phyloP scores from a whole-genome alignment of 768 basidiomycete genomes.

The Naganishia randhawae region DNA sequence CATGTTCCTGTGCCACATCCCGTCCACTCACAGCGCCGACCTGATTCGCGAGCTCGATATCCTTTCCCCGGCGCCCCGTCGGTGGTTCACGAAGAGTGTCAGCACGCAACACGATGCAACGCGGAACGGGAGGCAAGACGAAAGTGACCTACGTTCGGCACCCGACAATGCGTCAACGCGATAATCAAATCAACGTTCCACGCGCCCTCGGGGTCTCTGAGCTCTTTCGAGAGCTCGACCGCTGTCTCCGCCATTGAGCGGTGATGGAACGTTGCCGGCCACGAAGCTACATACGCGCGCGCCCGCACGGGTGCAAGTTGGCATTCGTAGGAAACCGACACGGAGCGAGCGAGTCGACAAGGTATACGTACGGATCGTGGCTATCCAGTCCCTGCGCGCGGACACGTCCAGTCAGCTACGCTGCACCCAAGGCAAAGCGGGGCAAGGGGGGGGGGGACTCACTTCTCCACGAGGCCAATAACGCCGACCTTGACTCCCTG shows the following conservation, averaged over 20 bases:
- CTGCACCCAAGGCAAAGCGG: not conserved
- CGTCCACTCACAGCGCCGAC: conserved; percentile 40
- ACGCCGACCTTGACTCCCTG: conserved; percentile 70
- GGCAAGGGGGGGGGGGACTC: conserved; percentile 50
- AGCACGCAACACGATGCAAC: not conserved
- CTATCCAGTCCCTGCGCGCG: conserved; percentile 66
- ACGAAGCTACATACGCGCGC: conserved; percentile 55
- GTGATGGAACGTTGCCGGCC: conserved; percentile 76
- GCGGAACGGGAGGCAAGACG: not conserved
- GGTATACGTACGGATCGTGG: conserved; percentile 59
- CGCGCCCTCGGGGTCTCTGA: conserved; percentile 68
- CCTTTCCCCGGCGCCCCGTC: too few species aligned
- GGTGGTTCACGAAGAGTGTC: not conserved
- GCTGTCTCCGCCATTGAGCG: conserved; percentile 70
- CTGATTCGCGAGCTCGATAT: conserved; percentile 46
- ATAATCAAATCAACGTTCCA: conserved; percentile 75
- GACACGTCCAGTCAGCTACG: not conserved
- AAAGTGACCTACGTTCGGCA: conserved; percentile 44
- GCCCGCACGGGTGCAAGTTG: not conserved
- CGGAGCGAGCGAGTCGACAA: too few species aligned
- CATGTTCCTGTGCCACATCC: conserved; percentile 63
- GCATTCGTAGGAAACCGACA: too few species aligned
- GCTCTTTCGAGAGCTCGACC: conserved; percentile 64
- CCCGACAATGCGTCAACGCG: conserved; percentile 80
- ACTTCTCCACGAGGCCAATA: conserved; percentile 77